Conservation (phyloP, 371 early-diverging fungal genomes). For the Encephalitozoon cuniculi region DNA sequence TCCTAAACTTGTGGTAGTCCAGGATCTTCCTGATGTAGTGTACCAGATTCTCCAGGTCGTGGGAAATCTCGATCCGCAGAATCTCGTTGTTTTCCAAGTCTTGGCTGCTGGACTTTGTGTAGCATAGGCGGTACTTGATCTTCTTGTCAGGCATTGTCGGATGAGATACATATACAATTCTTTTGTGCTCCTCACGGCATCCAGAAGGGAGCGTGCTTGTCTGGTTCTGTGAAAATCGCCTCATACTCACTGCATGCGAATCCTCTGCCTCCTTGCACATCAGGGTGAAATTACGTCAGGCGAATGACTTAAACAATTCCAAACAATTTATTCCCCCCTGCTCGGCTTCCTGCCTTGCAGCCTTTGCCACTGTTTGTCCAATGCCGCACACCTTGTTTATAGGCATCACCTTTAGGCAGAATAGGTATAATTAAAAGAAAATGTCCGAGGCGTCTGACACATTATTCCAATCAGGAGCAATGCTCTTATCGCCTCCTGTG, state of each 20-base stretch:
- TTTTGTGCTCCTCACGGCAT: neutral
- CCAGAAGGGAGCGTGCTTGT: conserved; percentile 1
- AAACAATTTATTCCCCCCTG: neutral
- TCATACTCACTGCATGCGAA: neutral
- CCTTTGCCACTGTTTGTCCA: no score
- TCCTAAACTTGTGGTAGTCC: neutral
- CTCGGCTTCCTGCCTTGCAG: no score
- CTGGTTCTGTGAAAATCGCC: neutral
- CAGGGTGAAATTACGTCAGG: neutral
- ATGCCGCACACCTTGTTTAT: no score
- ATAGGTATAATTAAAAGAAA: neutral
- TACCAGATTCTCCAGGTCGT: neutral
- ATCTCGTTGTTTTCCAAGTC: neutral
- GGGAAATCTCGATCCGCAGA: conserved; percentile 17
- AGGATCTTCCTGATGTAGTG: conserved; percentile 14
- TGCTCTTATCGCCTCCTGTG: neutral
- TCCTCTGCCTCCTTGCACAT: neutral
- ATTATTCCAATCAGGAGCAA: neutral
- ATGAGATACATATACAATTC: neutral
- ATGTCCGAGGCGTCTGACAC: conserved; percentile 7
- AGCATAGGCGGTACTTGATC: conserved; percentile 11
- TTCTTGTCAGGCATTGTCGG: neutral
- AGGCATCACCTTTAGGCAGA: no score
- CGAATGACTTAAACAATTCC: neutral
- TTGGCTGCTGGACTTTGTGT: neutral